Conservation (phyloP, 495 filamentous ascomycete species). For the Clohesyomyces aquaticus region DNA sequence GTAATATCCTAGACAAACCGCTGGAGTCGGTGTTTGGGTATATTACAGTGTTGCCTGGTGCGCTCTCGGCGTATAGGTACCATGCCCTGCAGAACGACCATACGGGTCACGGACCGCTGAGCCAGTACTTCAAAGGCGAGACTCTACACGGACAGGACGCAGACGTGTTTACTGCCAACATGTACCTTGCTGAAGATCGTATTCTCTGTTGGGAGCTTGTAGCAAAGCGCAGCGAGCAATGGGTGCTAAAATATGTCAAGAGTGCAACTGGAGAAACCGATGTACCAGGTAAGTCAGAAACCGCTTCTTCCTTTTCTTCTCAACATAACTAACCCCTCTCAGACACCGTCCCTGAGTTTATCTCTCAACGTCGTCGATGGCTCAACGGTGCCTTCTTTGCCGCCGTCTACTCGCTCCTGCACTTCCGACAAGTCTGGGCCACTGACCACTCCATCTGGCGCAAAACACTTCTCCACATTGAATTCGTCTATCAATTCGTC, state of each 20-base stretch:
- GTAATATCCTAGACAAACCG: conserved; percentile 97
- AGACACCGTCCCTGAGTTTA: conserved; percentile 87
- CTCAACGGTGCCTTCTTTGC: conserved; percentile 99
- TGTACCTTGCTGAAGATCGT: conserved; percentile 98
- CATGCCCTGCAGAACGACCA: conserved; percentile 97
- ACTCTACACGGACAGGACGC: conserved; percentile 95
- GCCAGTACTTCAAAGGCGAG: conserved; percentile 99
- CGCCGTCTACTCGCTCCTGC: conserved; percentile 94
- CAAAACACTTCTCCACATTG: conserved; percentile 91
- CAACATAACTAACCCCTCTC: conserved; percentile 2
- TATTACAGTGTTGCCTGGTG: conserved; percentile 94
- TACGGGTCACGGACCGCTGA: conserved; percentile 90
- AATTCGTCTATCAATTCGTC: conserved; percentile 94
- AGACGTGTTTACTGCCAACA: conserved; percentile 98
- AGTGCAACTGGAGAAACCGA: conserved; percentile 94
- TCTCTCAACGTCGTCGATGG: conserved; percentile 94
- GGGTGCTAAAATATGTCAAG: conserved; percentile 98
- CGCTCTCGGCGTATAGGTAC: conserved; percentile 92
- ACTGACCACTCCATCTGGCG: conserved; percentile 90
- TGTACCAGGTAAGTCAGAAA: conserved; percentile 72
- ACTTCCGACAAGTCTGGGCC: conserved; percentile 89
- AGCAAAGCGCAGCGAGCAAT: conserved; percentile 89
- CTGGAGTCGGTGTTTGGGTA: conserved; percentile 97
- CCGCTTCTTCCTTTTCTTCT: background rate
- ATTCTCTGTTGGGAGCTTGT: conserved; percentile 99